A percentile compares a stretch with the other conserved stretches of the same genome.
phyloP scores from a whole-genome alignment of 169 alveolate species.

The Cryptosporidium ryanae region DNA sequence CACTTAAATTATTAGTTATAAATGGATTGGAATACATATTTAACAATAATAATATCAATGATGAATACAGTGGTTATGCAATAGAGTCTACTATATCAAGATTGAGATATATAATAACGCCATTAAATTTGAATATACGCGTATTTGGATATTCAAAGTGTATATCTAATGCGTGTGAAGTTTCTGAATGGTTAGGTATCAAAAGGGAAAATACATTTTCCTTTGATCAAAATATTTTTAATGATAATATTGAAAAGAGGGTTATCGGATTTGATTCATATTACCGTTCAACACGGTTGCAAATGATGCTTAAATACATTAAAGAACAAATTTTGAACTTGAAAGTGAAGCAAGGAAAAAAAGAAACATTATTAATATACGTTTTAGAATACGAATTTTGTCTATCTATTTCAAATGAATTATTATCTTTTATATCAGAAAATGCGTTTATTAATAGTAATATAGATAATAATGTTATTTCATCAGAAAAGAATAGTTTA shows the following conservation, averaged over 20 bases:
- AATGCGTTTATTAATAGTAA: background rate
- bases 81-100: slow-evolving; percentile 61
- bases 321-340: slow-evolving; percentile 2
- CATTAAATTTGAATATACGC: slow-evolving; percentile 36
- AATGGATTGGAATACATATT: slow-evolving; percentile 28
- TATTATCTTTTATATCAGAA: slow-evolving; percentile 37
- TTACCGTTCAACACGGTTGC: slow-evolving; percentile 53
- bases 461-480: background rate
- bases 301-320: slow-evolving; percentile 41
- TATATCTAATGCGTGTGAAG: slow-evolving; percentile 64
- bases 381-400: slow-evolving; percentile 56
- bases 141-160: slow-evolving; percentile 59
- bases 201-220: slow-evolving; percentile 46
- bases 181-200: slow-evolving; percentile 72
- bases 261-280: slow-evolving; percentile 64
- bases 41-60: background rate
- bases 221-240: slow-evolving; percentile 52
- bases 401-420: slow-evolving; percentile 35
- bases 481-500: background rate
- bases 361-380: slow-evolving; percentile 19
- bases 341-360: background rate
- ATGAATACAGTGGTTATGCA: background rate
- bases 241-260: slow-evolving; percentile 15
- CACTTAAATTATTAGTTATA: slow-evolving; percentile 28
- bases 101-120: slow-evolving; percentile 55